phyloP scores from a whole-genome alignment of 2,329 filamentous ascomycete genomes.

The Ilyonectria sp. region DNA sequence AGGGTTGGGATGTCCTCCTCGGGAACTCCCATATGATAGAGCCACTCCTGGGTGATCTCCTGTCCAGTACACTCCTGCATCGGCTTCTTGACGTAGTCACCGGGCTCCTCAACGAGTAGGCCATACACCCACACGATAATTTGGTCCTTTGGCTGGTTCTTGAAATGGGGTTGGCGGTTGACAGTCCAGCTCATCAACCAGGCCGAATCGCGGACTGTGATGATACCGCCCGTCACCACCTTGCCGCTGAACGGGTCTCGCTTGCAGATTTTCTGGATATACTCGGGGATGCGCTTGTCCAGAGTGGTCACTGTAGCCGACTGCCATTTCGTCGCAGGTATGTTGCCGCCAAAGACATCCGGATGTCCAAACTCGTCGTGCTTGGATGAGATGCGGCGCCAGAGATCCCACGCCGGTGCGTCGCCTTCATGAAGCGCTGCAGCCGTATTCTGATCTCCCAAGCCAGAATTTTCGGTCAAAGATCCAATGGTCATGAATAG shows the following conservation, averaged over 20 bases:
- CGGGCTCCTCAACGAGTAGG: slow-evolving; percentile 29
- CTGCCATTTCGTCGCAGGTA: slow-evolving; percentile 52
- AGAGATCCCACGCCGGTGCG: slow-evolving; percentile 33
- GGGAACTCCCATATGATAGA: slow-evolving; percentile 33
- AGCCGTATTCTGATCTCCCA: slow-evolving; percentile 29
- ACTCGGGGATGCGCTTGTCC: slow-evolving; percentile 42
- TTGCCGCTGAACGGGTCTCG: slow-evolving; percentile 49
- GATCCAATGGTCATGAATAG: slow-evolving; percentile 34
- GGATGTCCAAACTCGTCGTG: slow-evolving; percentile 29
- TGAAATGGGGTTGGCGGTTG: slow-evolving; percentile 37
- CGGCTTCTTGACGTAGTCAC: slow-evolving; percentile 36
- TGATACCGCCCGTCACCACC: slow-evolving; percentile 55
- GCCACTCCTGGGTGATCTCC: slow-evolving; percentile 34
- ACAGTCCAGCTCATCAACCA: slow-evolving; percentile 36
- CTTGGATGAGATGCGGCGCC: slow-evolving; percentile 31
- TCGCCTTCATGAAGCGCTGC: slow-evolving; percentile 21
- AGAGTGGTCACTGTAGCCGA: slow-evolving; percentile 59
- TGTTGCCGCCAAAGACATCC: slow-evolving; percentile 32
- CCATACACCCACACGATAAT: slow-evolving; percentile 32
- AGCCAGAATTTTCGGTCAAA: slow-evolving; percentile 29
- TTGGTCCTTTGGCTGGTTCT: slow-evolving; percentile 31
- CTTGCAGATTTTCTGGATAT: slow-evolving; percentile 40
- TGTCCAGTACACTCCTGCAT: slow-evolving; percentile 36
- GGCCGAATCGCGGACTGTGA: slow-evolving; percentile 41
- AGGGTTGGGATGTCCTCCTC: slow-evolving; percentile 26